These are phyloP conservation scores for Fusarium chlamydosporum DNA, from an alignment of 2,329 filamentous ascomycete species.

Conservation along the genomic window DNA sequence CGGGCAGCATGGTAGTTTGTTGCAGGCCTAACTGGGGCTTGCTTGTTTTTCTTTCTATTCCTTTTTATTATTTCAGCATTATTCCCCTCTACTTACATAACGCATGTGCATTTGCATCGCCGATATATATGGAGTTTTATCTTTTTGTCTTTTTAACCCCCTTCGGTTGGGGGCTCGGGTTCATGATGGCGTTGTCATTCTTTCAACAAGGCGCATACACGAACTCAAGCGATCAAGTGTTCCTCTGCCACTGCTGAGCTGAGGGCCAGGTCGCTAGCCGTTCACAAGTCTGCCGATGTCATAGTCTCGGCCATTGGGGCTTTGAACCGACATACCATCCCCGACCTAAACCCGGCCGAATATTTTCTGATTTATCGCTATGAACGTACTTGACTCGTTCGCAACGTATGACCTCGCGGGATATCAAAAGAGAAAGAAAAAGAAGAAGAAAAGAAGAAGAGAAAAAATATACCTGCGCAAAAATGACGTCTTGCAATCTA, in stretches of 20 bases:
- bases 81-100: constrained; percentile 38
- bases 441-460: not conserved
- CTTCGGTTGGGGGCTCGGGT: not conserved
- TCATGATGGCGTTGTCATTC: constrained; percentile 6
- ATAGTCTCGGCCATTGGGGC: not conserved
- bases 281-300: not conserved
- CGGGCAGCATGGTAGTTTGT: not conserved
- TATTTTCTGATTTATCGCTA: not conserved
- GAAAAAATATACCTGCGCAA: constrained; percentile 2
- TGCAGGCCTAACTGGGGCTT: not conserved
- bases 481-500: not conserved
- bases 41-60: not conserved
- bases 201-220: constrained; percentile 29
- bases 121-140: constrained; percentile 30
- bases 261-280: not conserved
- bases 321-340: not conserved
- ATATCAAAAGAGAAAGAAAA: not conserved
- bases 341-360: not conserved
- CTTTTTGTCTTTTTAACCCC: not conserved
- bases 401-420: not conserved
- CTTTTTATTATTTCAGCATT: constrained; percentile 13
- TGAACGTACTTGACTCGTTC: not conserved
- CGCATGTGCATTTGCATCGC: constrained; percentile 17
- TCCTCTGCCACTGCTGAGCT: not conserved
- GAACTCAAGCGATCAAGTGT: not conserved